Conservation (phyloP, 139 green algal species). For the Tetraselmis striata region DNA sequence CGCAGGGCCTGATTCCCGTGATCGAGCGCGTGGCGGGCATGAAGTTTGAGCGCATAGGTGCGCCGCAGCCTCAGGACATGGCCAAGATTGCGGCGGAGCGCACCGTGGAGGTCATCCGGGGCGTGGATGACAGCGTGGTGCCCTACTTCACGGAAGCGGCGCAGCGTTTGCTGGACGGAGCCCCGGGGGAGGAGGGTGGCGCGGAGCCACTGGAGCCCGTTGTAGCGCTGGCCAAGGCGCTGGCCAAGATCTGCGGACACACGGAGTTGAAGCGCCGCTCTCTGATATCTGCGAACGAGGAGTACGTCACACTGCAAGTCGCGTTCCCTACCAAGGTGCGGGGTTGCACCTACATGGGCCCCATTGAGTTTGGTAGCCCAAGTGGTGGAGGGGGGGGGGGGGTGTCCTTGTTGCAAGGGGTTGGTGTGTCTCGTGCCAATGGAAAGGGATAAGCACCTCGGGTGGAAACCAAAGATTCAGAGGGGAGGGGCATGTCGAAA, state of each 20-base stretch:
- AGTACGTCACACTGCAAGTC: slow-evolving; percentile 70
- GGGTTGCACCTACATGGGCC: no score
- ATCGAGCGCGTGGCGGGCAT: slow-evolving; percentile 76
- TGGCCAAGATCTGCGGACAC: slow-evolving; percentile 84
- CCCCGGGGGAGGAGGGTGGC: slow-evolving; percentile 1
- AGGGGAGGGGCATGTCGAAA: no score
- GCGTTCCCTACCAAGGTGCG: not conserved
- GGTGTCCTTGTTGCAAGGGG: no score
- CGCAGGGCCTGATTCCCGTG: slow-evolving; percentile 59
- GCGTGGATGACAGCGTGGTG: slow-evolving; percentile 57
- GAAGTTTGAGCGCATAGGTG: slow-evolving; percentile 80
- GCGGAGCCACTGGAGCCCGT: slow-evolving; percentile 39
- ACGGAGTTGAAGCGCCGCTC: slow-evolving; percentile 65
- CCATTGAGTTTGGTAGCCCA: slow-evolving; percentile 30
- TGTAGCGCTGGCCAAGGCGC: slow-evolving; percentile 71
- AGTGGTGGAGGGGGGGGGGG: slow-evolving; percentile 21
- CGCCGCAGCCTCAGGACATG: slow-evolving; percentile 87
- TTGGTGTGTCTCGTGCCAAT: no score
- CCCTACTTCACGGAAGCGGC: slow-evolving; percentile 48
- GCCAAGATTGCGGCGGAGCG: slow-evolving; percentile 63
- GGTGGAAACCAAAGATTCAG: no score
- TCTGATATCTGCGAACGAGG: slow-evolving; percentile 81
- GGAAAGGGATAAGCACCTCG: no score
- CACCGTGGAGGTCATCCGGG: slow-evolving; percentile 54
- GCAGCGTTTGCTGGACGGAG: slow-evolving; percentile 42